Base-by-base conservation (phyloP, 2,329 filamentous ascomycete genomes). In the Diaporthe sp. region DNA sequence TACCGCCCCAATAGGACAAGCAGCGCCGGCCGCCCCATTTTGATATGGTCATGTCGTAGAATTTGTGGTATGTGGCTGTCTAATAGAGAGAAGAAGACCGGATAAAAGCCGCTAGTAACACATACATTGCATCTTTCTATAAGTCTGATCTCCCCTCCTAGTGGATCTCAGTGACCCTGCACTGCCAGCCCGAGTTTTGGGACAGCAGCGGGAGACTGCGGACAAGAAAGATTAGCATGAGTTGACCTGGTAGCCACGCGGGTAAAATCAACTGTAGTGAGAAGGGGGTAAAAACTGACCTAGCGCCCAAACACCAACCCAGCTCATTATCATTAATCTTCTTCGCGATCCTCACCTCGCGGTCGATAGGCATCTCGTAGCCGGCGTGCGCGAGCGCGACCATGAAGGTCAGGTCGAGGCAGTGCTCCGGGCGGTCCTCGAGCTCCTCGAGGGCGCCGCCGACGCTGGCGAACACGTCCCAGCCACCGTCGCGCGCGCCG, bases 261-360 rank as follows among this genome's bases (percentile, higher is more conserved):
- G 42, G 46, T 22, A 42, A 0, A 70, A 22, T 46, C 28, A 22
- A n/a, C 44, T 12, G 37, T 4, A 37, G 25, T 7, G 10, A 39
- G 39, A 57, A 31, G 34, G 37, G 53, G 53, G 71, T 12, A 6
- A 49, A 53, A 74, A 82, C 93, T 87, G 88, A 97, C 95, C 95
- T 98, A 79, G 97, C 97, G 84, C 97, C 97, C 82, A 99, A 89
- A 87, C 96, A 98, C 97, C 97, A 99, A 53, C 97, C 97, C 81
- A 99, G 87, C 87, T 99, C 97, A 84, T 98, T 98, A 74, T 92
- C 93, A 87, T 97, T 96, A 82, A 99, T 98, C 90, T 98, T 98
- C 94, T 99, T 99, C 76, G 96, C 97, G 82, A 98, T 98, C 89
- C 94, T 96, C 79, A 99, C 95, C 85, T 99, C 97, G 53, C 97